These are phyloP conservation scores for Pseudogymnoascus sp. DNA, from an alignment of 2,329 filamentous ascomycete species.

Conservation along the genomic window DNA sequence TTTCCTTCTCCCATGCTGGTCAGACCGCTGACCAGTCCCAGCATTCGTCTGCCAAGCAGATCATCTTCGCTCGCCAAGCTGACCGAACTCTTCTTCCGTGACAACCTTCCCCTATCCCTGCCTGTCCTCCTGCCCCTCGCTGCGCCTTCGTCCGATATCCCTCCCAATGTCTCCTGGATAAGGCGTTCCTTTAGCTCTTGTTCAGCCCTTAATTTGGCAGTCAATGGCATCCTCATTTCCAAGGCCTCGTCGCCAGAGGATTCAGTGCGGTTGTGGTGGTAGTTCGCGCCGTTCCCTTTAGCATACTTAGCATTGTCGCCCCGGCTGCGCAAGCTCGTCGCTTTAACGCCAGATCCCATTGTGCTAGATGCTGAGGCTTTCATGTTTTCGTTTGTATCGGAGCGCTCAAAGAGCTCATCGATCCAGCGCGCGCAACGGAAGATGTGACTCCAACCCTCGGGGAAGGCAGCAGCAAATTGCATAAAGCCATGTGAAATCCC, in stretches of 20 bases:
- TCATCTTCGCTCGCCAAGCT: slow-evolving; percentile 49
- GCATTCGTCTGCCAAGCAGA: slow-evolving; percentile 46
- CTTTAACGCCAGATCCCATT: slow-evolving; percentile 14
- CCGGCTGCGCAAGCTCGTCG: not conserved
- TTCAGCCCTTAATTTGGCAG: slow-evolving; percentile 27
- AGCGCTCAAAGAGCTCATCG: slow-evolving; percentile 59
- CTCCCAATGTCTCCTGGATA: slow-evolving; percentile 18
- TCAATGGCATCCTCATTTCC: slow-evolving; percentile 64
- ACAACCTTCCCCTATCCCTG: slow-evolving; percentile 14
- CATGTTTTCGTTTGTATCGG: slow-evolving; percentile 34
- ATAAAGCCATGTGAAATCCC: slow-evolving; percentile 91
- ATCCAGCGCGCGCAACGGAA: slow-evolving; percentile 75
- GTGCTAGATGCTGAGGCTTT: slow-evolving; percentile 19
- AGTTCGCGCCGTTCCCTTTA: not conserved
- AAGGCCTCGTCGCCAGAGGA: slow-evolving; percentile 66
- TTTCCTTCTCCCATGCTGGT: slow-evolving; percentile 31
- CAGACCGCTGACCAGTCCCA: slow-evolving; percentile 43
- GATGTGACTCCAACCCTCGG: slow-evolving; percentile 83
- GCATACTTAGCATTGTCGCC: slow-evolving; percentile 12
- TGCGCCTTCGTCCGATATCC: slow-evolving; percentile 16
- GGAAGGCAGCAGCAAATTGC: slow-evolving; percentile 82
- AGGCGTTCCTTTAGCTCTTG: slow-evolving; percentile 35
- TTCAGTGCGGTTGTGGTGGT: slow-evolving; percentile 21
- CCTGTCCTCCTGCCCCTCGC: slow-evolving; percentile 21
- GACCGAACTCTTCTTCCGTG: slow-evolving; percentile 38